Evolutionary conservation across 495 filamentous ascomycete genomes (phyloP), one percentile per base, ranked within the genome.

Genomic region (Copromyces sp.): DNA sequence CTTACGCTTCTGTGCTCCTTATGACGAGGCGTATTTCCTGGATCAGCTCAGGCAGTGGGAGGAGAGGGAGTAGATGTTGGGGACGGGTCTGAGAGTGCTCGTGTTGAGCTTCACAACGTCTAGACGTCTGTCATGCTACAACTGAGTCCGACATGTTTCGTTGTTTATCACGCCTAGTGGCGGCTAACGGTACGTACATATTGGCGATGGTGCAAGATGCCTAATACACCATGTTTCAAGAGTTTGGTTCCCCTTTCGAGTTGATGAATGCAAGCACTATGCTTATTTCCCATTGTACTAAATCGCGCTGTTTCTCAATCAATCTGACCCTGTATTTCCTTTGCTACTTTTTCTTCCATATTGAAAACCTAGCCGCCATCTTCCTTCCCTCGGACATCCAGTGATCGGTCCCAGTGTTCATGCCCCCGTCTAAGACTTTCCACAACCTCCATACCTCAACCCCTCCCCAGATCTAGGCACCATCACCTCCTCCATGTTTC

Each of bases 401-500:
- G 24, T 32, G 24, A 32, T 24, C 47, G 32, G 47, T 32, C 20
- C 17, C 3, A 11, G 9, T 61, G 7, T 32, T 61, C 29, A 9
- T 61, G 53, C 53, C 53, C 14, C 9, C 4, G 14, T 24, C 5
- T 32, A 24, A 69, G 32, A 9, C 38, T 44, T 69, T 5, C 32
- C 68, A 3, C 14, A 11, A 4, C 72, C 72, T 39, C 73, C 71
- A 73, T 75, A 75, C 40, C 70, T 75, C 61, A 75, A 32, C 9
- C 61, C 65, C 53, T 53, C 53, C 6, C 37, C 69, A 37, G 32
- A 69, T 32, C 2, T 39, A 1, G 32, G 11, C 16, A 71, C 71
- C 44, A 72, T 40, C 39, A 76, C 38, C 3, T 81, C 41, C 2
- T 81, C 81, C n/a, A 59, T 29, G 73, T 79, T 81, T 39, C 69